These are phyloP conservation scores for Blastobotrys apis DNA, from an alignment of 1,139 yeast species.

Conservation along the genomic window DNA sequence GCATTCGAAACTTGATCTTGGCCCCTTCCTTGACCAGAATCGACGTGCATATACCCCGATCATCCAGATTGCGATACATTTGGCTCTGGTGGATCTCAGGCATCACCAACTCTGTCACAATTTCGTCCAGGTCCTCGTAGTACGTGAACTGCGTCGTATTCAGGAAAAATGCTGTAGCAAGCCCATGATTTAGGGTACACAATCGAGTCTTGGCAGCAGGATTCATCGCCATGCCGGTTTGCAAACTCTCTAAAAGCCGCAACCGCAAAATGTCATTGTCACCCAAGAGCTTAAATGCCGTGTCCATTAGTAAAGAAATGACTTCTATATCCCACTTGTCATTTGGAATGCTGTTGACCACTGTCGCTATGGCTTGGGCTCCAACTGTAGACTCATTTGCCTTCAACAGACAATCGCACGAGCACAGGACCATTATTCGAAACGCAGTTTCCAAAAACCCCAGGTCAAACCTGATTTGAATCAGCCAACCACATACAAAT, in stretches of 20 bases:
- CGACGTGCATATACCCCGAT: background rate
- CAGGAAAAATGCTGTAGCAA: constrained; percentile 1
- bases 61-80: background rate
- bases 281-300: background rate
- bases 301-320: background rate
- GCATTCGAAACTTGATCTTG: background rate
- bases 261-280: background rate
- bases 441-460: background rate
- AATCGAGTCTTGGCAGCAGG: no score
- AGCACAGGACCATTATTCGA: background rate
- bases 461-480: background rate
- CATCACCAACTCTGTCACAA: no score
- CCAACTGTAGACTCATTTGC: background rate
- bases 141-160: background rate
- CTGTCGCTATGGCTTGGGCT: background rate
- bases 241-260: constrained; percentile 1
- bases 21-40: background rate
- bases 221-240: background rate
- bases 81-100: background rate
- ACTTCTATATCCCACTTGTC: background rate
- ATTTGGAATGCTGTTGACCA: background rate
- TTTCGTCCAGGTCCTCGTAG: no score
- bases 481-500: background rate
- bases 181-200: background rate
- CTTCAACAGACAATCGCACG: constrained; percentile 2